Evolutionary conservation across 495 filamentous ascomycete genomes (phyloP), one percentile per base, ranked within the genome.

Genomic region (Penicillium pancosmium): DNA sequence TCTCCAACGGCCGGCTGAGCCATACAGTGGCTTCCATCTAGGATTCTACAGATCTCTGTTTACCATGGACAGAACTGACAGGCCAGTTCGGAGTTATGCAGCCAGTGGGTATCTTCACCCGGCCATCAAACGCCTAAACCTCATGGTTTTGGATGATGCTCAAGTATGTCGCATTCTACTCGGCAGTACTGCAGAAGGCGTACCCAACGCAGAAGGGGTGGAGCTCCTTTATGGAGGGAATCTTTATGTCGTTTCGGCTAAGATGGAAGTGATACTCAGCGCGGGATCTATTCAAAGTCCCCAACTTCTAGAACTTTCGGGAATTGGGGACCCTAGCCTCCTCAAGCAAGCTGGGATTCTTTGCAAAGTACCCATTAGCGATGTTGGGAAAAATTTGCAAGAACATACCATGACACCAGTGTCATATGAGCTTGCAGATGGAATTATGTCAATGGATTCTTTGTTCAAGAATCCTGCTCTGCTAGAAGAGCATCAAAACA

Each of bases 261-360:
- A 68, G 13, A 82, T 73, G 50, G 78, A 82, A 33, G 71, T 84
- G 25, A 78, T 85, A 35, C 41, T 84, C 9, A 69, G 76, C 0
- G 80, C 78, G 2, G 82, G 82, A 0, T 59, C 70, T 4, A 58
- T 82, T 31, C 68, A 78, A 43, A 73, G 74, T 7, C 77, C 80
- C 4, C 75, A 84, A 56, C 23, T 84, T 4, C 72, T 85, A 0
- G 77, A 84, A 60, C 64, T 83, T 8, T 84, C 80, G 5, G 82
- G 82, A 4, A 66, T 84, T 23, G 82, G 82, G 4, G 43, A 61
- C 23, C 40, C 53, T 23, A 21, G 23, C 40, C 27, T 66, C 18
- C 57, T 66, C 19, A 21, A 65, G 16, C 35, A 52, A 9, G 54
- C 53, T 11, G 68, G 67, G 8, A 77, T 74, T 55, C 58, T 69